Percentiles rank a stretch among this genome's conserved stretches.
Evolutionary conservation across 2,329 filamentous ascomycete species (phyloP).

Genomic region (Aspergillus ibericus): DNA sequence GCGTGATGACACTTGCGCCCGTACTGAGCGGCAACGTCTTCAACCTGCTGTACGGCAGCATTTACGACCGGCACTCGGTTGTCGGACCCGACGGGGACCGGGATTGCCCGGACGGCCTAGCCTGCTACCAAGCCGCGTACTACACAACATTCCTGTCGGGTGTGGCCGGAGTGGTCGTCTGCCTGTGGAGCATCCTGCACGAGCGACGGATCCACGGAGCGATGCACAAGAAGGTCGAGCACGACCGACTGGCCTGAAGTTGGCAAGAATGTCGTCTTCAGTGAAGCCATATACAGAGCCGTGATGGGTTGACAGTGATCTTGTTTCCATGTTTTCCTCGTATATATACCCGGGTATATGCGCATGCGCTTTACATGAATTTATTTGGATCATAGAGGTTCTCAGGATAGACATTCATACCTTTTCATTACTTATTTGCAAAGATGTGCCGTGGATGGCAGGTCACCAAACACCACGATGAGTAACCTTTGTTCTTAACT

Average conservation of each 20-base stretch:
- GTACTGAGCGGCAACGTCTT: constrained; percentile 87
- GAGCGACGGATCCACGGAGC: constrained; percentile 34
- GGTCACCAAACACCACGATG: too few relatives aligned
- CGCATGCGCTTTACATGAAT: neutral
- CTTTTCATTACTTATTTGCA: neutral
- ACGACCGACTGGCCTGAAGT: constrained; percentile 34
- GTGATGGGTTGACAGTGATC: neutral
- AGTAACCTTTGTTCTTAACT: too few relatives aligned
- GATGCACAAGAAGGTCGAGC: constrained; percentile 30
- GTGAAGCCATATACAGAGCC: neutral
- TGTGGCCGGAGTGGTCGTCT: constrained; percentile 65
- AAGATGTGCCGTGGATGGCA: too few relatives aligned
- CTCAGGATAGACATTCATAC: neutral
- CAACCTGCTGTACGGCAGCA: constrained; percentile 82
- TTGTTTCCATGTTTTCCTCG: neutral
- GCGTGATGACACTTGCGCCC: constrained; percentile 86
- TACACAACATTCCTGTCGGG: constrained; percentile 74
- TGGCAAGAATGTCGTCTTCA: neutral
- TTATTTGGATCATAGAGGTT: neutral
- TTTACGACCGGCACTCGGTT: constrained; percentile 79
- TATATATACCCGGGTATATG: neutral
- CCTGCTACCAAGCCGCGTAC: constrained; percentile 81
- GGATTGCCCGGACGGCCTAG: constrained; percentile 72
- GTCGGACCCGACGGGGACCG: constrained; percentile 68
- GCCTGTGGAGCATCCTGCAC: constrained; percentile 56